Percentiles rank a stretch among this genome's conserved stretches.
Evolutionary conservation across 2,329 filamentous ascomycete genomes (phyloP).

Genomic region (Mycogone perniciosa): DNA sequence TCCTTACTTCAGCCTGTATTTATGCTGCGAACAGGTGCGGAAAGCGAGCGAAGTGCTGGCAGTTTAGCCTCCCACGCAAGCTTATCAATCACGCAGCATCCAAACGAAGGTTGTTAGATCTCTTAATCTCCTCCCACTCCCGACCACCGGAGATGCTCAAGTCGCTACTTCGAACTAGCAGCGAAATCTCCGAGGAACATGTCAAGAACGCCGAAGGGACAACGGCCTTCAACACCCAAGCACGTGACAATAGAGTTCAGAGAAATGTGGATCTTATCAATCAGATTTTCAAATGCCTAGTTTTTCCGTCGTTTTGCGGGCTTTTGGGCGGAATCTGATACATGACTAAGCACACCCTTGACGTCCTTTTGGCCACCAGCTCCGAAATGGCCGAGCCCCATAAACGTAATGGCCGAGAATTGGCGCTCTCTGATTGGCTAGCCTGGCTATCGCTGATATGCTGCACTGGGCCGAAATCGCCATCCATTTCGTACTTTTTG

Average conservation of each 20-base stretch:
- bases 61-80: too few species aligned
- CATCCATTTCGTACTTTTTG: constrained; percentile 3
- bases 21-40: too few species aligned
- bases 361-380: neutral
- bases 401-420: constrained; percentile 14
- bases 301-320: constrained; percentile 1
- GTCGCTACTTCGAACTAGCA: too few species aligned
- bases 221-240: neutral
- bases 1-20: too few species aligned
- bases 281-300: constrained; percentile 5
- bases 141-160: too few species aligned
- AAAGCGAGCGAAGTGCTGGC: too few species aligned
- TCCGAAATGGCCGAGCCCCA: constrained; percentile 9
- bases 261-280: constrained; percentile 12
- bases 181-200: too few species aligned
- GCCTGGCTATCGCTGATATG: neutral
- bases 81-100: too few species aligned
- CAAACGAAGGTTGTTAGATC: too few species aligned
- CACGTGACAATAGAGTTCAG: constrained; percentile 1
- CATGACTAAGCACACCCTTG: constrained; percentile 1
- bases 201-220: too few species aligned
- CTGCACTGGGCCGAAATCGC: constrained; percentile 12
- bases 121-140: too few species aligned
- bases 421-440: constrained; percentile 4
- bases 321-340: constrained; percentile 10